Evolutionary conservation across 148 eudicot genomes (phyloP), one percentile per base, ranked within the genome.

Genomic region (Suaeda aralocaspica): DNA sequence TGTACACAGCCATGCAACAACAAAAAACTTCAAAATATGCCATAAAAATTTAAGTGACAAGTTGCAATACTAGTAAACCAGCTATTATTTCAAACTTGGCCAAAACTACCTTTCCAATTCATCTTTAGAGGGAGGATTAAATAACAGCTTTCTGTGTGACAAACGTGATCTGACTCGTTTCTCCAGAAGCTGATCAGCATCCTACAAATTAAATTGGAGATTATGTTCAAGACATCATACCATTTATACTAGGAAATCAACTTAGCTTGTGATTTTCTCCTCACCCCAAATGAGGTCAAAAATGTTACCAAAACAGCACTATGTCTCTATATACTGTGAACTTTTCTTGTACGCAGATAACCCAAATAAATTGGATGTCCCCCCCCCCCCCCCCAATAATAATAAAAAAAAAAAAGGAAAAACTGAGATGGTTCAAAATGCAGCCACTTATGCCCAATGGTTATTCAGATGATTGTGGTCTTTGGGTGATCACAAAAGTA

Each of bases 161-260:
- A 94, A 94, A 64, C 97, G 98, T 78, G 97, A 94, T 74, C 97
- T 83, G 60, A 94, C 97, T 87, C 98, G 84, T 81, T 94, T 94
- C 67, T 94, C 97, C 84, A 94, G 74, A 60, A 94, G 97, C 81
- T 91, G 97, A 81, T 94, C 97, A 76, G 98, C 98, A 79, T 94
- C 98, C 98, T 94, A 84, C 78, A 84, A 34, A 10, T 29, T 13
- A 13, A 45, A 61, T 66, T 5, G 61, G 48, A 64, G 22, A 49
- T n/a, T 31, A 45, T 39, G 42, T 18, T 67, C 39, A 45, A 72
- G 24, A 64, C 22, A 61, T 36, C 46, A 70, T 22, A 18, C 41
- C 16, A 29, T 21, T 3, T 26, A 61, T 61, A 21, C 26, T n/a
- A 9, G 14, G 5, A 39, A 21, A 2, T 3, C 8, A n/a, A 29